These are phyloP conservation scores for Basipetospora chlamydospora DNA, from an alignment of 2,329 filamentous ascomycete genomes.

Conservation along the genomic window DNA sequence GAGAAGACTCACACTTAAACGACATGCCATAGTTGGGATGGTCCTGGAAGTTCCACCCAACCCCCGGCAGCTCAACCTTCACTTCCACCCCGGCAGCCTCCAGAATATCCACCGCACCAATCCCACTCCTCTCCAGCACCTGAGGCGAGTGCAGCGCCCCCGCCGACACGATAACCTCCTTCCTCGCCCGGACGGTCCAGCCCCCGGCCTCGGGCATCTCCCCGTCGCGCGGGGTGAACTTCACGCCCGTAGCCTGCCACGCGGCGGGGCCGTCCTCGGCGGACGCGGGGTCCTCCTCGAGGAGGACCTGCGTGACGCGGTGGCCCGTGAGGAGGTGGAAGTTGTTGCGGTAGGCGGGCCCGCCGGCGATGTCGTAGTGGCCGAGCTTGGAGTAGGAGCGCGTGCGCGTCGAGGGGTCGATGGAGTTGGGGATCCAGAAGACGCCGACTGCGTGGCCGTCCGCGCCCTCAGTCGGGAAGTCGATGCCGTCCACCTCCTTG, in stretches of 20 bases:
- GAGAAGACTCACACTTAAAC: conserved; percentile 6
- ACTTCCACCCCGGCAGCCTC: conserved; percentile 30
- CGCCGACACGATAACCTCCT: conserved; percentile 26
- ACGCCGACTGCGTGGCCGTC: conserved; percentile 13
- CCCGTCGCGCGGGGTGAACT: conserved; percentile 7
- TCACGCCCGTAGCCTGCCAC: conserved; percentile 6
- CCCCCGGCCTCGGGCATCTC: conserved; percentile 1
- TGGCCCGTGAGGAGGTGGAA: conserved; percentile 9
- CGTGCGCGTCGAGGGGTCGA: conserved; percentile 14
- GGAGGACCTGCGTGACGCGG: conserved; percentile 8
- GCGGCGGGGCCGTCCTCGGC: conserved; percentile 1
- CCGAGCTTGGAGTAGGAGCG: conserved; percentile 15
- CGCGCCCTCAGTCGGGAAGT: conserved; percentile 13
- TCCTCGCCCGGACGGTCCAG: conserved; percentile 10
- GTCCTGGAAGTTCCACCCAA: conserved; percentile 46
- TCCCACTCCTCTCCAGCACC: conserved; percentile 26
- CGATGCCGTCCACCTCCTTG: conserved; percentile 12
- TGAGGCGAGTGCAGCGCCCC: conserved; percentile 27
- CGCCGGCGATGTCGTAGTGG: conserved; percentile 14
- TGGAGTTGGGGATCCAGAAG: conserved; percentile 18
- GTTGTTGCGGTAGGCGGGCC: conserved; percentile 3
- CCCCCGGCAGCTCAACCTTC: conserved; percentile 40
- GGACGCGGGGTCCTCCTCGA: neutral
- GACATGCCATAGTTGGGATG: conserved; percentile 15
- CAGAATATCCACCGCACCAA: conserved; percentile 21